These are phyloP conservation scores for Coriaria nepalensis DNA, from an alignment of 306 rosid species.

Conservation along the genomic window DNA sequence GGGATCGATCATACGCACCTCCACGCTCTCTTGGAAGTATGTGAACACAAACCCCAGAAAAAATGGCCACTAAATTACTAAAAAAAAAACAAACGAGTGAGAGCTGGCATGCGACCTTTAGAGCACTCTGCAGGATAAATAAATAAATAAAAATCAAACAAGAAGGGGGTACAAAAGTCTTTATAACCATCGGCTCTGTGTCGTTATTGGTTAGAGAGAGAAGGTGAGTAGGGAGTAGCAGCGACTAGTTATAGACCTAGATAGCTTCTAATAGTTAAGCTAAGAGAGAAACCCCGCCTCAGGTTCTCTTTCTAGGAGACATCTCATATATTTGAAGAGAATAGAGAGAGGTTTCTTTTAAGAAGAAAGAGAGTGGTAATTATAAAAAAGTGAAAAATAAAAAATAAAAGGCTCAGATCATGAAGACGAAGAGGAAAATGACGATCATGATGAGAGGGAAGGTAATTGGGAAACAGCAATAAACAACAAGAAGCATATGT, in stretches of 20 bases:
- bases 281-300: constrained; percentile 28
- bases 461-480: constrained; percentile 13
- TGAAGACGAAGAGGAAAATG: constrained; percentile 7
- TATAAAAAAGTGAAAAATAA: neutral
- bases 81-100: no score
- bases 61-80: neutral
- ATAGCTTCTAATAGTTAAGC: no score
- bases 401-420: constrained; percentile 2
- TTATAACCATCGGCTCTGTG: constrained; percentile 19
- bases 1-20: no score
- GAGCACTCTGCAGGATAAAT: constrained; percentile 3
- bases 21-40: no score
- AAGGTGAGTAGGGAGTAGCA: neutral
- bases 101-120: constrained; percentile 39
- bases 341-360: constrained; percentile 6
- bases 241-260: no score
- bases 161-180: constrained; percentile 51
- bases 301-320: constrained; percentile 37
- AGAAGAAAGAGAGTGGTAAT: constrained; percentile 4
- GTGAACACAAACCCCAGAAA: neutral
- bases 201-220: constrained; percentile 37
- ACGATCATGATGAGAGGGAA: constrained; percentile 24
- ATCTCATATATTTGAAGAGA: neutral
- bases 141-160: constrained; percentile 24
- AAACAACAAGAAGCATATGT: constrained; percentile 35